phyloP scores from a whole-genome alignment of 148 eudicot species.

The Chenopodium berlandieri region DNA sequence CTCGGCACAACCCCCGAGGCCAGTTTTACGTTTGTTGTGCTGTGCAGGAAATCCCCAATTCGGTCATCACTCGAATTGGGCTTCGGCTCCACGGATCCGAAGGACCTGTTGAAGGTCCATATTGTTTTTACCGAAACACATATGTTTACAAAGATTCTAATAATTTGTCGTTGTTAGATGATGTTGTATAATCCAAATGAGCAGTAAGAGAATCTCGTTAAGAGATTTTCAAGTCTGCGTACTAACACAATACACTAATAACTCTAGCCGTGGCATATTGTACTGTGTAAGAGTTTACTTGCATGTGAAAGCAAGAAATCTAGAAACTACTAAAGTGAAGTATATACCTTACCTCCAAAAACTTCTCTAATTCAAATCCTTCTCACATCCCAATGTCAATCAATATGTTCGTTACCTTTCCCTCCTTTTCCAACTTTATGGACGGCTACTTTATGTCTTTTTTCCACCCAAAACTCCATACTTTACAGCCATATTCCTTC shows the following conservation, averaged over 20 bases:
- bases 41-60: no score
- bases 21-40: no score
- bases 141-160: no score
- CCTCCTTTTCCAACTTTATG: constrained; percentile 42
- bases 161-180: no score
- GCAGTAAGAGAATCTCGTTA: no score
- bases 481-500: constrained; percentile 59
- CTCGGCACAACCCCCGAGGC: no score
- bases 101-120: no score
- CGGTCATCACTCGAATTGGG: no score
- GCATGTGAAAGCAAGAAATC: constrained; percentile 23
- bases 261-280: neutral
- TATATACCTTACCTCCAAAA: constrained; percentile 27
- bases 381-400: constrained; percentile 16
- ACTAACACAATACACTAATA: neutral
- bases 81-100: no score
- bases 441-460: constrained; percentile 51
- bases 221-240: neutral
- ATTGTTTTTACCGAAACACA: no score
- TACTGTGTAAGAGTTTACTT: neutral
- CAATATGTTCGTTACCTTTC: constrained; percentile 13
- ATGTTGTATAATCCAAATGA: no score
- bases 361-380: constrained; percentile 16
- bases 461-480: constrained; percentile 30
- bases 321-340: neutral